A percentile compares a stretch with the other conserved stretches of the same genome.
Conservation (phyloP, 768 basidiomycete genomes). For the Suillus spraguei region DNA sequence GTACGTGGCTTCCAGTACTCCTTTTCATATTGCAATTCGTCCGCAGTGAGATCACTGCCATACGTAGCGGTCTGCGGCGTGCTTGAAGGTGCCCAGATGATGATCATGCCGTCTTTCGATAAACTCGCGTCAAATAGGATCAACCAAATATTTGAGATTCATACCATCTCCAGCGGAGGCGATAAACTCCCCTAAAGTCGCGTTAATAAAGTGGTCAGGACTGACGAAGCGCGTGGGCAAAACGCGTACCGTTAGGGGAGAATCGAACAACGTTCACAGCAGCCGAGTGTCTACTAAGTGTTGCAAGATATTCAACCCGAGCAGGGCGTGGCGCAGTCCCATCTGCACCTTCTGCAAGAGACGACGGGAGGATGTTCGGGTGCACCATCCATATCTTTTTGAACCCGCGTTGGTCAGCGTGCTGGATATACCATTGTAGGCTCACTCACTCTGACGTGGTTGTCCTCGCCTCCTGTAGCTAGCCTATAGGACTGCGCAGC, state of each 20-base stretch:
- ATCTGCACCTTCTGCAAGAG: constrained; percentile 44
- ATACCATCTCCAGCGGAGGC: constrained; percentile 97
- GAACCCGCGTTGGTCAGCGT: constrained; percentile 15
- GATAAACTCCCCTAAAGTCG: constrained; percentile 72
- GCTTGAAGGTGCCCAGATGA: constrained; percentile 89
- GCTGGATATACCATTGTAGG: constrained; percentile 13
- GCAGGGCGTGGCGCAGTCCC: constrained; percentile 56
- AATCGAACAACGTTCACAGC: constrained; percentile 96
- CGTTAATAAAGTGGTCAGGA: constrained; percentile 2
- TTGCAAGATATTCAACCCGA: constrained; percentile 96
- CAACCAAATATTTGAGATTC: constrained; percentile 28
- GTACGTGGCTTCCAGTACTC: constrained; percentile 94
- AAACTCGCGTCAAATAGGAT: constrained; percentile 14
- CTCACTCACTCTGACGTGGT: constrained; percentile 87
- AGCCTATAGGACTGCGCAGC: constrained; percentile 81
- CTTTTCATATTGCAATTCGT: constrained; percentile 87
- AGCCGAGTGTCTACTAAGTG: constrained; percentile 89
- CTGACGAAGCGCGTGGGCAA: background rate
- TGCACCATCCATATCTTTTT: constrained; percentile 90
- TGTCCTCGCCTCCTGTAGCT: constrained; percentile 96
- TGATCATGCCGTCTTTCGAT: constrained; percentile 88
- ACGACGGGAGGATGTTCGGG: constrained; percentile 80
- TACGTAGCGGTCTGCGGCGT: constrained; percentile 72
- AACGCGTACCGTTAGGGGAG: constrained; percentile 82
- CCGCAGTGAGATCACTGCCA: constrained; percentile 78